These are phyloP conservation scores for Colletotrichum coccodes DNA, from an alignment of 2,329 filamentous ascomycete genomes.

Conservation along the genomic window DNA sequence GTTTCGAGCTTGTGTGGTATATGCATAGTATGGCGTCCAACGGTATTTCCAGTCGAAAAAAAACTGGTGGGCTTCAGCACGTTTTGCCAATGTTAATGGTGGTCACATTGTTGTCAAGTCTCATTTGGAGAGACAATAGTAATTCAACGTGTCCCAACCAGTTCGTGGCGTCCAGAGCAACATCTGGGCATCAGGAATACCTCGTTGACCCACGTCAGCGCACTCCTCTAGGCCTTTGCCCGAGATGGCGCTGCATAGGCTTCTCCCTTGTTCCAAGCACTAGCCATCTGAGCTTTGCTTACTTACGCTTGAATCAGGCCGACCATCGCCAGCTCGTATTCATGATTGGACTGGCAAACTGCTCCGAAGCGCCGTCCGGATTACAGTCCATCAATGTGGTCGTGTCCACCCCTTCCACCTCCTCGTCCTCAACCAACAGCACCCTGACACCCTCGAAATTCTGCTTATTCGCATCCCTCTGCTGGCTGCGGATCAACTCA, in stretches of 20 bases:
- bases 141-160: conserved; percentile 25
- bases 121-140: conserved; percentile 24
- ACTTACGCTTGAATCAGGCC: neutral
- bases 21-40: conserved; percentile 34
- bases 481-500: conserved; percentile 43
- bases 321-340: conserved; percentile 7
- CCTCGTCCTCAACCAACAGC: conserved; percentile 39
- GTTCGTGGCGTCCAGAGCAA: neutral
- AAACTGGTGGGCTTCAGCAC: conserved; percentile 29
- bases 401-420: conserved; percentile 11
- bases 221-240: neutral
- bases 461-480: conserved; percentile 32
- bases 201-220: neutral
- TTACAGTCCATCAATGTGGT: conserved; percentile 26
- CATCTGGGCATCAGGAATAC: neutral
- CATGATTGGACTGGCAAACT: neutral
- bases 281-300: neutral
- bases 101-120: conserved; percentile 22
- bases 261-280: neutral
- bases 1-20: conserved; percentile 30
- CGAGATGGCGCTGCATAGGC: neutral
- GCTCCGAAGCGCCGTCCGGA: neutral
- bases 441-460: conserved; percentile 40
- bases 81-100: conserved; percentile 22
- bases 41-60: conserved; percentile 30